Evolutionary conservation across 139 green algal genomes (phyloP).

Genomic region (Coelastrella sp.): DNA sequence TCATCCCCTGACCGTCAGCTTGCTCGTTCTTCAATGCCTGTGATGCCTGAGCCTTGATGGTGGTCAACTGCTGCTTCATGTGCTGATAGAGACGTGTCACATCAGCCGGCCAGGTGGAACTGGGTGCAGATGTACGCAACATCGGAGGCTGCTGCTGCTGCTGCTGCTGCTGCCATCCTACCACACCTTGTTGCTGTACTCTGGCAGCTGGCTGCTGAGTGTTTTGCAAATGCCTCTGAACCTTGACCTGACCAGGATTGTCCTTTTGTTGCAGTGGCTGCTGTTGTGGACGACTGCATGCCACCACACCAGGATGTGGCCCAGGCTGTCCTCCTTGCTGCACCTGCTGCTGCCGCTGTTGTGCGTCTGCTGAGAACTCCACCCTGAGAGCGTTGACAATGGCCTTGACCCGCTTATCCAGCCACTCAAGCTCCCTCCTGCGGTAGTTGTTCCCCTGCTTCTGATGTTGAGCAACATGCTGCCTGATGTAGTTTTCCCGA

Average conservation of each 20-base stretch:
- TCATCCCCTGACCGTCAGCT: background rate
- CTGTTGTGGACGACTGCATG: background rate
- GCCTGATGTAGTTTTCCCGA: background rate
- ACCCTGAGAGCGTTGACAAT: background rate
- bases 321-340: background rate
- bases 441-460: background rate
- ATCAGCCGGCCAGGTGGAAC: background rate
- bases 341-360: background rate
- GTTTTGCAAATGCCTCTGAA: background rate
- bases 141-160: slow-evolving; percentile 6
- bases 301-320: too few relatives aligned
- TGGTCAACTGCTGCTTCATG: background rate
- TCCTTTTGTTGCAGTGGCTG: background rate
- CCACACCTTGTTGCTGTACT: background rate
- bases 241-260: background rate
- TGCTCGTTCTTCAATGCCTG: background rate
- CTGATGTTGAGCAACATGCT: background rate
- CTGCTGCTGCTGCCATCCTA: background rate
- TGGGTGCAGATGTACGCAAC: background rate
- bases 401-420: background rate
- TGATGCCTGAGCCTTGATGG: slow-evolving; percentile 3
- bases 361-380: background rate
- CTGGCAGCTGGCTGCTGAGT: background rate
- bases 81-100: background rate
- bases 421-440: background rate